A percentile compares a stretch with the other conserved stretches of the same genome.
Conservation (phyloP, 805 yeast genomes). For the Ogataea chonburiensis region DNA sequence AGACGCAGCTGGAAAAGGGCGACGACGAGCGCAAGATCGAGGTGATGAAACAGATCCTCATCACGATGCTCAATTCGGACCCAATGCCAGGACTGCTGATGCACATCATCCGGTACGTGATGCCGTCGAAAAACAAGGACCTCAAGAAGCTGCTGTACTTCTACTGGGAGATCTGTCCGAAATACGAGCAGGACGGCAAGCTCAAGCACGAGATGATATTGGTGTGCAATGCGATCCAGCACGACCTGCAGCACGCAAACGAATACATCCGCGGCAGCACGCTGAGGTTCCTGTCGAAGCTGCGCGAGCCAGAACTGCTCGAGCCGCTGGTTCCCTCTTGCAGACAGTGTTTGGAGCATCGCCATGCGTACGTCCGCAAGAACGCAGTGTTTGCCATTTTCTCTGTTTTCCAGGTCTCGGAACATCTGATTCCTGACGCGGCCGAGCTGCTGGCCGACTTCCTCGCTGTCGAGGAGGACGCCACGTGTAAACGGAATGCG, state of each 20-base stretch:
- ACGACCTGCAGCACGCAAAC: constrained; percentile 96
- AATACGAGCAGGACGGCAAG: constrained; percentile 82
- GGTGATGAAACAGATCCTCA: constrained; percentile 85
- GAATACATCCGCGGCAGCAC: constrained; percentile 96
- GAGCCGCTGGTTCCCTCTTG: constrained; percentile 95
- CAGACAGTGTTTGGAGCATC: constrained; percentile 86
- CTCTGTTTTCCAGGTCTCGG: constrained; percentile 78
- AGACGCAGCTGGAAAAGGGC: constrained; percentile 79
- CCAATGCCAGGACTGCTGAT: constrained; percentile 88
- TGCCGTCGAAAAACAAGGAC: constrained; percentile 92
- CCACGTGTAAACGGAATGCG: constrained; percentile 94
- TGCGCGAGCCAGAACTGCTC: constrained; percentile 88
- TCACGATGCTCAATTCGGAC: constrained; percentile 88
- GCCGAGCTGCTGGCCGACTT: constrained; percentile 75
- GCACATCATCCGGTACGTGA: constrained; percentile 95
- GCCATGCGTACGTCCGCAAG: constrained; percentile 97
- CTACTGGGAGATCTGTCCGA: constrained; percentile 98
- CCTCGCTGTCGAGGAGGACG: constrained; percentile 80
- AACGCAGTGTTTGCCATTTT: constrained; percentile 91
- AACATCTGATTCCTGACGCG: constrained; percentile 93
- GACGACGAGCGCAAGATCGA: constrained; percentile 83
- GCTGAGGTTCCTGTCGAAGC: constrained; percentile 82
- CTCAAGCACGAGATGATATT: constrained; percentile 98
- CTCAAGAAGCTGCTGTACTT: constrained; percentile 89
- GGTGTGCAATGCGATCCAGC: constrained; percentile 96